Conservation (phyloP, 2,329 filamentous ascomycete species). For the Cercospora sp. region DNA sequence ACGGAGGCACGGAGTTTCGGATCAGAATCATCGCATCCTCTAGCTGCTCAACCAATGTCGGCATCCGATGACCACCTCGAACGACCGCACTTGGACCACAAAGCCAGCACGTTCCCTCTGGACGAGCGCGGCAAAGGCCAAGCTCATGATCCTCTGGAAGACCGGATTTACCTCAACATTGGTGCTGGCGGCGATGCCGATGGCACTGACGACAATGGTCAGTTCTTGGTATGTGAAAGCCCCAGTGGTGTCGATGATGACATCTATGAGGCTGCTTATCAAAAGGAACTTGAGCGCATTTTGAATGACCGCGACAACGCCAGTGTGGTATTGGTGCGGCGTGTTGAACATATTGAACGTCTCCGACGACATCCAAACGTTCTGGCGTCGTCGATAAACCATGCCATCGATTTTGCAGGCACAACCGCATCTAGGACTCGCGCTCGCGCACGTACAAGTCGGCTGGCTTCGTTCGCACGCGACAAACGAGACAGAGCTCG, state of each 20-base stretch:
- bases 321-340: conserved; percentile 59
- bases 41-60: conserved; percentile 13
- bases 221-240: conserved; percentile 27
- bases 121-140: conserved; percentile 56
- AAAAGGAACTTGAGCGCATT: conserved; percentile 77
- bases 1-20: conserved; percentile 1
- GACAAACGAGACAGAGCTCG: conserved; percentile 27
- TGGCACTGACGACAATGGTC: conserved; percentile 45
- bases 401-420: conserved; percentile 30
- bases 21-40: conserved; percentile 10
- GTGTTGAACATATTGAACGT: conserved; percentile 47
- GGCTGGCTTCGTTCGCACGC: conserved; percentile 27
- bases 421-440: conserved; percentile 25
- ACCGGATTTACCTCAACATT: conserved; percentile 72
- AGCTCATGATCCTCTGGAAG: conserved; percentile 64
- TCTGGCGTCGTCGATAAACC: conserved; percentile 25
- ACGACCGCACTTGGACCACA: conserved; percentile 9
- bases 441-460: conserved; percentile 24
- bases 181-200: conserved; percentile 57
- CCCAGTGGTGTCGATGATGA: conserved; percentile 31
- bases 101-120: conserved; percentile 38
- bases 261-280: conserved; percentile 85
- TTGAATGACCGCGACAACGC: conserved; percentile 49
- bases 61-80: conserved; percentile 16
- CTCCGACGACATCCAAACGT: conserved; percentile 29